Evolutionary conservation across 805 yeast genomes (phyloP).

Genomic region (Grigorovia jiainica): DNA sequence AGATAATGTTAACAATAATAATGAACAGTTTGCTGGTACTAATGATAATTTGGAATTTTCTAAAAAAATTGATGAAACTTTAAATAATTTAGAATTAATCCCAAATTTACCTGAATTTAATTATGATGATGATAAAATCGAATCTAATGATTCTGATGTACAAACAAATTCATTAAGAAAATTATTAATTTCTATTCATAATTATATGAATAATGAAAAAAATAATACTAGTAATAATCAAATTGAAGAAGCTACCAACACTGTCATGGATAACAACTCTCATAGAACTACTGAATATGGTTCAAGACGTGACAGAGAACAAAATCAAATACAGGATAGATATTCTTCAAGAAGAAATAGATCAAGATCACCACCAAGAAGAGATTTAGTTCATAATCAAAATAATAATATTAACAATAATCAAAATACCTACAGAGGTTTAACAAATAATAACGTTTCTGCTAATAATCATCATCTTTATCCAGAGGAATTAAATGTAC

Average conservation of each 20-base stretch:
- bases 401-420: slow-evolving; percentile 5
- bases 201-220: slow-evolving; percentile 11
- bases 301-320: slow-evolving; percentile 28
- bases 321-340: slow-evolving; percentile 18
- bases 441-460: slow-evolving; percentile 7
- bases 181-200: slow-evolving; percentile 29
- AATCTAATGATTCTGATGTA: slow-evolving; percentile 21
- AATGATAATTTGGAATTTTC: slow-evolving; percentile 35
- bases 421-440: not conserved
- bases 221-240: too few relatives aligned
- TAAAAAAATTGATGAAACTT: slow-evolving; percentile 35
- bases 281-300: slow-evolving; percentile 25
- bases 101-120: slow-evolving; percentile 13
- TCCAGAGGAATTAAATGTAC: slow-evolving; percentile 51
- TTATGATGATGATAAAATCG: slow-evolving; percentile 18
- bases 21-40: slow-evolving; percentile 31
- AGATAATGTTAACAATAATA: too few relatives aligned
- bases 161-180: slow-evolving; percentile 37
- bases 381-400: slow-evolving; percentile 1
- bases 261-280: slow-evolving; percentile 1
- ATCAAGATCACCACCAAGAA: slow-evolving; percentile 39
- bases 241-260: too few relatives aligned
- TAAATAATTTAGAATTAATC: slow-evolving; percentile 25
- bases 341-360: slow-evolving; percentile 36
- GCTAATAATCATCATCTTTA: slow-evolving; percentile 27